Percentiles rank a stretch among this genome's conserved stretches.
These are phyloP conservation scores for Acanthamoeba polyphaga DNA, from an alignment of 208 protist genomes.

Conservation along the genomic window DNA sequence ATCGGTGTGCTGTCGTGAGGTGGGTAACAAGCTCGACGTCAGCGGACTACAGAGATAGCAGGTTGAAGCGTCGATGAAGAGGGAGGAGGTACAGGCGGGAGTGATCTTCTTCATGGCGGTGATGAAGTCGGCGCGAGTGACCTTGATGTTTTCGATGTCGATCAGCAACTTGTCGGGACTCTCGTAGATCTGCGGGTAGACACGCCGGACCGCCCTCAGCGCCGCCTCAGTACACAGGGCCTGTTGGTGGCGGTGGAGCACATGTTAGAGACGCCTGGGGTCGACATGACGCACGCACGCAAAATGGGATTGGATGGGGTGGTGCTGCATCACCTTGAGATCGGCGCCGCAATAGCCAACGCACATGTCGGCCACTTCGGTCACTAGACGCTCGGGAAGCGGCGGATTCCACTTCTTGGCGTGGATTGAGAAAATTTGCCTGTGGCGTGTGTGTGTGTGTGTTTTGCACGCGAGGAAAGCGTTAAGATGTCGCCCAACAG, in stretches of 20 bases:
- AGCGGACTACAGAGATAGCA: not conserved
- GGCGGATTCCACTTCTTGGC: conserved; percentile 85
- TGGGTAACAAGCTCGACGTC: not conserved
- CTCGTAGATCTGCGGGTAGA: conserved; percentile 81
- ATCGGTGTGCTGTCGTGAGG: not conserved
- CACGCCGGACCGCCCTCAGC: conserved; percentile 81
- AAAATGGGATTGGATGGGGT: not conserved
- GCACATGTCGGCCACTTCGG: conserved; percentile 72
- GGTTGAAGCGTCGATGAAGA: too few relatives aligned
- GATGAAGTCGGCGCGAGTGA: conserved; percentile 66
- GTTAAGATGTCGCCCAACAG: not conserved
- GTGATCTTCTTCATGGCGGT: conserved; percentile 73
- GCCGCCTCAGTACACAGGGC: conserved; percentile 88
- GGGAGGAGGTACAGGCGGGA: conserved; percentile 29
- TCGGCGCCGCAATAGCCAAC: conserved; percentile 90
- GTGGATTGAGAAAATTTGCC: conserved; percentile 83
- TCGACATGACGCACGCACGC: not conserved
- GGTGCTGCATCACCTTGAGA: conserved; percentile 79
- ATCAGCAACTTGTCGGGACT: conserved; percentile 74
- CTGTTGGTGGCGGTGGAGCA: not conserved
- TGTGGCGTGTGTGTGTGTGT: not conserved
- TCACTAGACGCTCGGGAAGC: conserved; percentile 50
- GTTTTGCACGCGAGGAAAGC: not conserved
- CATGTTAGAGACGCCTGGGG: not conserved
- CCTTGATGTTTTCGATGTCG: conserved; percentile 40